Conservation (phyloP, 192 early-diverging fungal species). For the Rhizoclosmatium sp. region DNA sequence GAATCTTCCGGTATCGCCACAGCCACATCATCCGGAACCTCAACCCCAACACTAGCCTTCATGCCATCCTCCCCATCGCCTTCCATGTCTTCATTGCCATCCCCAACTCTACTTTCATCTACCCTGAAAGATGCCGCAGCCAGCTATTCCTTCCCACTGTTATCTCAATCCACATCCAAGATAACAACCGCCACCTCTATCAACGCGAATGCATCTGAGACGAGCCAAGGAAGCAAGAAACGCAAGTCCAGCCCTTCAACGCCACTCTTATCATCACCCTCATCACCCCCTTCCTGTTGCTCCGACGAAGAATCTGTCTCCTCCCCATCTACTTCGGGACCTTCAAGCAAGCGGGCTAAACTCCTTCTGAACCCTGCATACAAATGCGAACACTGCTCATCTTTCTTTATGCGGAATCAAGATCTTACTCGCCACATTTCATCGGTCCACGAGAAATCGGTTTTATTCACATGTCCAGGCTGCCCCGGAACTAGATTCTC, state of each 20-base stretch:
- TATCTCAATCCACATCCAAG: background rate
- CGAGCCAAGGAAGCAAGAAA: background rate
- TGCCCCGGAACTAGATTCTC: constrained; percentile 29
- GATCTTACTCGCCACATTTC: constrained; percentile 8
- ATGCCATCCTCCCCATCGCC: background rate
- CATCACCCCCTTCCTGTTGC: background rate
- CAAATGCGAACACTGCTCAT: constrained; percentile 1
- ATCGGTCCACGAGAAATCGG: constrained; percentile 6
- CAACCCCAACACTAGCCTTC: background rate
- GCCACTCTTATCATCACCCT: background rate
- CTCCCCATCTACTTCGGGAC: background rate
- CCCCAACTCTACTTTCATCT: background rate
- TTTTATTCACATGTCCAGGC: constrained; percentile 11
- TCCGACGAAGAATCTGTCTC: background rate
- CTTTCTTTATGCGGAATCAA: constrained; percentile 16
- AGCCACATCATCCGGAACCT: background rate
- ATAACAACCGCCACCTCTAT: background rate
- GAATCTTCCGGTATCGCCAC: background rate
- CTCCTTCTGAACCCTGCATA: background rate
- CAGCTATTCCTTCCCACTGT: background rate
- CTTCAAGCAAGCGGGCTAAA: background rate
- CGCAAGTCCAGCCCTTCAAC: background rate
- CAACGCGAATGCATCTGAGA: background rate
- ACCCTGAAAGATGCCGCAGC: background rate
- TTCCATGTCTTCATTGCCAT: background rate